Evolutionary conservation across 2,329 filamentous ascomycete species (phyloP).

Genomic region (Biscogniauxia sp.): DNA sequence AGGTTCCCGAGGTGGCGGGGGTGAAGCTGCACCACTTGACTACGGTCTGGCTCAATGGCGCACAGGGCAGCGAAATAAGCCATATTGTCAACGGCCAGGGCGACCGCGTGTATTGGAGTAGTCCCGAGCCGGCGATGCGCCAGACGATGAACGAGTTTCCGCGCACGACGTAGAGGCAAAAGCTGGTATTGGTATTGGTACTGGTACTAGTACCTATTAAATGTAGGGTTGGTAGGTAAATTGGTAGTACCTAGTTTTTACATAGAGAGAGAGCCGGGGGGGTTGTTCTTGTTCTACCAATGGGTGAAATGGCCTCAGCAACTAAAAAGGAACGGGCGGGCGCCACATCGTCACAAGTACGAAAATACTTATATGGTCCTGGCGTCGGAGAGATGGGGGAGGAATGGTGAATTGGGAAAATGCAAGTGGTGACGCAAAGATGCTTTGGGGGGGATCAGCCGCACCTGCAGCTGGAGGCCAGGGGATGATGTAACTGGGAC

Average conservation of each 20-base stretch:
- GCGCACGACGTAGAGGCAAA: not conserved
- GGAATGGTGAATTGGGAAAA: not conserved
- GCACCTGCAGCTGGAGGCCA: too few relatives aligned
- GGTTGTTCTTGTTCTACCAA: not conserved
- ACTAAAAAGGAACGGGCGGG: not conserved
- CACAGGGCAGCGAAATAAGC: conserved; percentile 31
- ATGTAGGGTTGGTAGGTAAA: not conserved
- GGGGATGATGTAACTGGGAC: conserved; percentile 10
- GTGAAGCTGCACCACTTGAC: conserved; percentile 33
- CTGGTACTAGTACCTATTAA: too few relatives aligned
- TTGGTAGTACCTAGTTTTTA: not conserved
- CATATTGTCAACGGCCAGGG: conserved; percentile 32
- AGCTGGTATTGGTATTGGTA: too few relatives aligned
- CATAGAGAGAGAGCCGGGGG: not conserved
- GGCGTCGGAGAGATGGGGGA: not conserved
- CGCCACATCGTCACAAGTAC: not conserved
- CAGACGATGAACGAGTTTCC: conserved; percentile 30
- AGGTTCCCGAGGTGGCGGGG: conserved; percentile 24
- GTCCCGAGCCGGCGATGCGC: conserved; percentile 31
- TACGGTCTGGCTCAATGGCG: conserved; percentile 32
- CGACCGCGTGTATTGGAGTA: conserved; percentile 28
- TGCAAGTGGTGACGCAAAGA: not conserved
- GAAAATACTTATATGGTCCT: not conserved
- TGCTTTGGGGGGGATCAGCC: not conserved
- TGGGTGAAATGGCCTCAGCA: not conserved